phyloP scores from a whole-genome alignment of 2,329 filamentous ascomycete species.

The Aciculosporium take region DNA sequence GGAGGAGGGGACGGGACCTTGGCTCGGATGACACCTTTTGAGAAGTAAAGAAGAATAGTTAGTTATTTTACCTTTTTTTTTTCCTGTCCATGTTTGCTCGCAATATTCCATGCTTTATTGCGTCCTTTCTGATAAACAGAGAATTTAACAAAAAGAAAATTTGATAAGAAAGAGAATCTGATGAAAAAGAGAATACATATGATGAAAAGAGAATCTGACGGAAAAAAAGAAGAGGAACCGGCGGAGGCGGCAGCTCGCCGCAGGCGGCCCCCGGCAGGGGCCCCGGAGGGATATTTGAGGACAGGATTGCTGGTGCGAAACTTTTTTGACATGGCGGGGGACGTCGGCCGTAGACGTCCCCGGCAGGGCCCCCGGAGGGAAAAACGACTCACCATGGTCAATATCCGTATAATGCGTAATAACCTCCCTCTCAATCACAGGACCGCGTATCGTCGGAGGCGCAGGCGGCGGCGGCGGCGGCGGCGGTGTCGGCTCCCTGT shows the following conservation, averaged over 20 bases:
- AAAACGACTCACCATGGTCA: slow-evolving; percentile 58
- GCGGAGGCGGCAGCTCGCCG: too few species aligned
- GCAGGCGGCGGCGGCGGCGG: slow-evolving; percentile 38
- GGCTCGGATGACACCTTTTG: slow-evolving; percentile 30
- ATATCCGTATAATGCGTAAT: slow-evolving; percentile 81
- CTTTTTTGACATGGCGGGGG: too few species aligned
- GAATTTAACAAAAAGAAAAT: not conserved
- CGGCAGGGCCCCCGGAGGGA: too few species aligned
- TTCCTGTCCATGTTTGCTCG: not conserved
- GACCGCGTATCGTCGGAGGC: slow-evolving; percentile 56
- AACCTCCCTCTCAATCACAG: slow-evolving; percentile 74
- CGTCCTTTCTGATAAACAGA: too few species aligned
- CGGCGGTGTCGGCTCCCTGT: slow-evolving; percentile 24
- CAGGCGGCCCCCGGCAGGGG: too few species aligned
- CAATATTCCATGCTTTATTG: not conserved
- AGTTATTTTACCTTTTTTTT: not conserved
- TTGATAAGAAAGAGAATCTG: not conserved
- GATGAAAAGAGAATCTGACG: too few species aligned
- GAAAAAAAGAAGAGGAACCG: not conserved
- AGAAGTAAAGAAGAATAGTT: not conserved
- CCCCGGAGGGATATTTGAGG: too few species aligned
- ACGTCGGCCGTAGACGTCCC: too few species aligned
- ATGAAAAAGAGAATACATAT: not conserved
- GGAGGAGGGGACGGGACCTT: slow-evolving; percentile 33
- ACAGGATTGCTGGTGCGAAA: too few species aligned